Conservation (phyloP, 306 rosid species). For the Citrullus mucosospermus region DNA sequence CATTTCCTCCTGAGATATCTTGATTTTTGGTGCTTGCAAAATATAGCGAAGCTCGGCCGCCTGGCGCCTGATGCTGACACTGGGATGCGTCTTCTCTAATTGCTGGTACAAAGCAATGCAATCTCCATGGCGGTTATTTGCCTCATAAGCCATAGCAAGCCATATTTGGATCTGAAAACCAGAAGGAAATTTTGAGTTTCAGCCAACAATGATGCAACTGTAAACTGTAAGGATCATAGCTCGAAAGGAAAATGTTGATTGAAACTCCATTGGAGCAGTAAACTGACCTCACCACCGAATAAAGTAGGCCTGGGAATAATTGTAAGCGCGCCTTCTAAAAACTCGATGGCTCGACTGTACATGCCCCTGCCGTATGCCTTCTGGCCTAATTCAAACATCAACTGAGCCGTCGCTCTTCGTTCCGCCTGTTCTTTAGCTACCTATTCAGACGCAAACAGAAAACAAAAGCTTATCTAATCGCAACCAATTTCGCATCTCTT, state of each 20-base stretch:
- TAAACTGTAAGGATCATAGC: neutral
- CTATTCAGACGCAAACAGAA: conserved; percentile 25
- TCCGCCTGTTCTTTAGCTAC: conserved; percentile 96
- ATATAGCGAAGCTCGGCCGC: conserved; percentile 96
- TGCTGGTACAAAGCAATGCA: conserved; percentile 79
- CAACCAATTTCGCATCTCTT: neutral
- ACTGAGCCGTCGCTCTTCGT: conserved; percentile 77
- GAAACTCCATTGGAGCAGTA: conserved; percentile 3
- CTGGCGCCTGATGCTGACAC: conserved; percentile 69
- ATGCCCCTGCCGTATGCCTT: conserved; percentile 83
- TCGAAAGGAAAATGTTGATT: neutral
- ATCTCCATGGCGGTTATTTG: conserved; percentile 69
- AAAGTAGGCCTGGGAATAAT: conserved; percentile 70
- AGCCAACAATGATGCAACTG: neutral
- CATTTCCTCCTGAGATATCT: conserved; percentile 97
- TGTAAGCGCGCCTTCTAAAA: conserved; percentile 86
- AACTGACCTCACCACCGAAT: conserved; percentile 96
- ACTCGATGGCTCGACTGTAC: conserved; percentile 89
- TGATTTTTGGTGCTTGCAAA: conserved; percentile 89
- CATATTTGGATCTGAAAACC: conserved; percentile 81
- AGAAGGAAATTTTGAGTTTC: neutral
- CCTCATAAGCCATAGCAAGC: conserved; percentile 99
- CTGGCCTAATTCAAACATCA: conserved; percentile 94
- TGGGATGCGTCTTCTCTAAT: conserved; percentile 65
- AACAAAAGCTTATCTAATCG: neutral